Percentiles rank a stretch among this genome's conserved stretches.
These are phyloP conservation scores for Apiotrichum domesticum DNA, from an alignment of 1,284 basidiomycete species.

Conservation along the genomic window DNA sequence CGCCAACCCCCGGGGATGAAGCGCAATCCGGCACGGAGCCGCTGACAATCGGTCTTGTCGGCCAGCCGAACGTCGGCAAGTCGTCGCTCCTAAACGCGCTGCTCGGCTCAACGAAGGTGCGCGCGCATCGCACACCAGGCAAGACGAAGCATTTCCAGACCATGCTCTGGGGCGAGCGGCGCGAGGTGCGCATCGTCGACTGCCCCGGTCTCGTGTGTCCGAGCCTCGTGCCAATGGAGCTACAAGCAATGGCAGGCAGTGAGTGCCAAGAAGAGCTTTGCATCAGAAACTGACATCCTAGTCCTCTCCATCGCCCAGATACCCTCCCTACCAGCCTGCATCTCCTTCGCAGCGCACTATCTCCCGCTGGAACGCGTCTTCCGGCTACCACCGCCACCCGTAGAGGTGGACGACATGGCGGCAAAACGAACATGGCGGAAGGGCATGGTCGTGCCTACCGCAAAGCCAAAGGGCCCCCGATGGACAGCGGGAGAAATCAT, in stretches of 20 bases:
- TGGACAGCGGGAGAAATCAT: conserved; percentile 62
- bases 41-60: conserved; percentile 76
- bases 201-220: conserved; percentile 83
- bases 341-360: conserved; percentile 61
- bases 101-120: conserved; percentile 71
- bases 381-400: conserved; percentile 49
- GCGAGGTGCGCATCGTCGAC: conserved; percentile 72
- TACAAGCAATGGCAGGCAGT: conserved; percentile 56
- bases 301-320: conserved; percentile 79
- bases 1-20: too few species aligned
- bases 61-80: conserved; percentile 92
- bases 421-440: conserved; percentile 40
- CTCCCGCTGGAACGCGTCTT: conserved; percentile 73
- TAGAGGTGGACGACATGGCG: conserved; percentile 33
- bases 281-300: background rate
- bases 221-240: conserved; percentile 68
- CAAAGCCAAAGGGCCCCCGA: background rate
- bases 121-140: conserved; percentile 81
- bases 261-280: background rate
- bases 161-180: conserved; percentile 64
- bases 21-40: conserved; percentile 45
- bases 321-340: conserved; percentile 69
- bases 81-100: conserved; percentile 83
- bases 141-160: conserved; percentile 97
- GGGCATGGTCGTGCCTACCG: background rate